Evolutionary conservation across 768 basidiomycete genomes (phyloP), one percentile per base, ranked within the genome.

Genomic region (Russula virescens): DNA sequence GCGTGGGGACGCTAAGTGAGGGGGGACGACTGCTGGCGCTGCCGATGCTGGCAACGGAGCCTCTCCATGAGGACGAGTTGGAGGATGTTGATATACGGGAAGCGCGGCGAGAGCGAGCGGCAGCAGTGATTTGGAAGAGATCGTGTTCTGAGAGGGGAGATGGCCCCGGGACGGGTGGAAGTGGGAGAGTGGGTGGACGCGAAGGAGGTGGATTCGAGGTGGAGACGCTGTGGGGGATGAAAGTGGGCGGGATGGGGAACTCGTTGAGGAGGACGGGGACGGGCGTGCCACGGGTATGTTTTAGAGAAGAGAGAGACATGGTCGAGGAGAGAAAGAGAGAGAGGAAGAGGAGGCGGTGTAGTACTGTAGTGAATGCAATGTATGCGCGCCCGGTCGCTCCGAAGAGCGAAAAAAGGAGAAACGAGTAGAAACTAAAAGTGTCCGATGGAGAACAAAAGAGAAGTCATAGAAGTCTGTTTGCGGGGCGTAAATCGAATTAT

Each of bases 131-230:
- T 21, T 76, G 74, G 42, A 78, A 73, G 34, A 77, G 80, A 62
- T 81, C 83, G 42, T 78, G 71, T 61, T 78, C 76, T 2, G 83
- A 77, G 26, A 84, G 76, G 21, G 82, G 77, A 2, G 84, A 84
- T 0, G 83, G 83, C 2, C 83, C 85, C 0, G 88, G 88, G 1
- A 88, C 67, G 3, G 88, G 85, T 0, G 88, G 87, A 3, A 88
- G 79, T 0, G 87, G 86, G 0, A 76, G 68, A 0, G 77, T 73
- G 0, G 87, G 87, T 0, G 86, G 87, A 1, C 74, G 76, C 0
- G 82, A 83, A 0, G 81, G 84, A 0, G 86, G 85, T 0, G 85
- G 86, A 58, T 84, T 83, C 48, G 35, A 31, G 38, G 68, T 1
- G 58, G 53, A 13, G 53, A 54, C 60, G 69, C 31, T 69, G 65